These are phyloP conservation scores for Knufia fluminis DNA, from an alignment of 2,329 filamentous ascomycete species.

Conservation along the genomic window DNA sequence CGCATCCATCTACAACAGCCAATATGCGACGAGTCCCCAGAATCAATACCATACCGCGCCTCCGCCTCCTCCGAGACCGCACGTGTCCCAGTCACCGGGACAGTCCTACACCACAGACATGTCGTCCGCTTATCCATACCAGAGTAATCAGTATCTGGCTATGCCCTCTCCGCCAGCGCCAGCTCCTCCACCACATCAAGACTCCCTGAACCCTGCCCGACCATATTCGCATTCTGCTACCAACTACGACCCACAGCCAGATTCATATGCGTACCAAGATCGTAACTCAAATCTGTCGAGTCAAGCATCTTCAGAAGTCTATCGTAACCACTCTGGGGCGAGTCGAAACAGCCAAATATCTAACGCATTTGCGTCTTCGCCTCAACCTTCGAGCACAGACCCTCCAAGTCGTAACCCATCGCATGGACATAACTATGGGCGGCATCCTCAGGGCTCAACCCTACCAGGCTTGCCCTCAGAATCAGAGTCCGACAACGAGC, in stretches of 20 bases:
- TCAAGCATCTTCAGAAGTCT: constrained; percentile 18
- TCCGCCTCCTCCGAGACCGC: constrained; percentile 22
- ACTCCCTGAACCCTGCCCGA: constrained; percentile 31
- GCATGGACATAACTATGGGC: constrained; percentile 42
- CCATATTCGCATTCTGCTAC: constrained; percentile 22
- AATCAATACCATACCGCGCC: constrained; percentile 24
- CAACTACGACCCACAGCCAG: constrained; percentile 17
- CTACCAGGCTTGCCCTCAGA: constrained; percentile 49
- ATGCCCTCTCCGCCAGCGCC: constrained; percentile 27
- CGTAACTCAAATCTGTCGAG: constrained; percentile 5
- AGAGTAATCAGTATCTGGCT: constrained; percentile 9
- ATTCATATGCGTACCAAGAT: constrained; percentile 13
- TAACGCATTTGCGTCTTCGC: constrained; percentile 26
- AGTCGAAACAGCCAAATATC: constrained; percentile 23
- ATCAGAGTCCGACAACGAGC: constrained; percentile 28
- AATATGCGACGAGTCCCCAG: constrained; percentile 25
- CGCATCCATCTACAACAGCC: constrained; percentile 18
- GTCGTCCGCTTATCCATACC: neutral
- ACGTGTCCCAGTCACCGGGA: neutral
- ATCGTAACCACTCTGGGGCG: constrained; percentile 20
- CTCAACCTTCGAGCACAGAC: constrained; percentile 34
- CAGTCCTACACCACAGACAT: constrained; percentile 3
- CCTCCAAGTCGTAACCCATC: constrained; percentile 45
- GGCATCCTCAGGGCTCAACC: constrained; percentile 49
- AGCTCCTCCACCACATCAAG: constrained; percentile 31